These are phyloP conservation scores for Zygnema circumcarinatum DNA, from an alignment of 139 green algal species.

Conservation along the genomic window DNA sequence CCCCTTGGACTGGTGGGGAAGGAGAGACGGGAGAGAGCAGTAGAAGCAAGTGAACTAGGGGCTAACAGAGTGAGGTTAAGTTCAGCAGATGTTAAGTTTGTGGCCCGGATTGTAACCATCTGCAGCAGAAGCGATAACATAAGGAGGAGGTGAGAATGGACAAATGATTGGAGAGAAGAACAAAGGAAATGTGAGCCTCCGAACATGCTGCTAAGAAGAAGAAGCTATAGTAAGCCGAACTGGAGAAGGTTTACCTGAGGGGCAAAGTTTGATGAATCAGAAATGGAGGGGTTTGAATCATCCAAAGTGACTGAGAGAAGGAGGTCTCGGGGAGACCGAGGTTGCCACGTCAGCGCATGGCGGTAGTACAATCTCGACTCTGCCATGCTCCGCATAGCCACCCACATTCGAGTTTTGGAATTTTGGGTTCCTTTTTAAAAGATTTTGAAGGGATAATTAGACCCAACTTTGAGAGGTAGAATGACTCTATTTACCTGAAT, in stretches of 20 bases:
- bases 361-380: constrained; percentile 28
- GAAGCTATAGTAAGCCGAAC: background rate
- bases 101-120: constrained; percentile 39
- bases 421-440: too few relatives aligned
- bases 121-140: constrained; percentile 14
- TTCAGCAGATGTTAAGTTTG: constrained; percentile 45
- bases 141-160: background rate
- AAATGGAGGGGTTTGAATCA: background rate
- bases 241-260: background rate
- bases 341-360: constrained; percentile 33
- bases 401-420: constrained; percentile 5
- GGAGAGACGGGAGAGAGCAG: constrained; percentile 28
- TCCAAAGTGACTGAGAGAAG: constrained; percentile 40
- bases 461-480: too few relatives aligned
- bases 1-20: constrained; percentile 24
- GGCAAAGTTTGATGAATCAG: background rate
- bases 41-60: constrained; percentile 34
- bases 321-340: constrained; percentile 14
- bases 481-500: constrained; percentile 38
- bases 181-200: background rate
- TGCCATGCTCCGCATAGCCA: background rate
- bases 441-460: too few relatives aligned
- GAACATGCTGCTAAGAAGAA: background rate
- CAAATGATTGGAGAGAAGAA: background rate
- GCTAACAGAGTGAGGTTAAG: constrained; percentile 49